These are phyloP conservation scores for Wickerhamia fluorescens DNA, from an alignment of 805 yeast species.

Conservation along the genomic window DNA sequence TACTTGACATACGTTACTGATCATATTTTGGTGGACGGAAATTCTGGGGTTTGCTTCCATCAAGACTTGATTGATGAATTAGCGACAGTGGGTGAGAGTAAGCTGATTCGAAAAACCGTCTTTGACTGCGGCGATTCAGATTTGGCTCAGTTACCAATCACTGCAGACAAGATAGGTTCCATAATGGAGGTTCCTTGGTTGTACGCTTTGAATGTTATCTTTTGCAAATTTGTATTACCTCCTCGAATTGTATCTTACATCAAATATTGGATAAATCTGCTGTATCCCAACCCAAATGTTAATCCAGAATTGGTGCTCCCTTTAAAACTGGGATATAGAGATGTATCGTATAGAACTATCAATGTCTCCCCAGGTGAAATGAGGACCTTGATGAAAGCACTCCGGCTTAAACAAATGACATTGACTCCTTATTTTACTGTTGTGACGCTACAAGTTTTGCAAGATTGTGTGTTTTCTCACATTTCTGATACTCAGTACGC, in stretches of 20 bases:
- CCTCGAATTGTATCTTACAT: neutral
- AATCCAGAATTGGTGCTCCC: no score
- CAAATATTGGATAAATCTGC: neutral
- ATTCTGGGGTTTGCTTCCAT: slow-evolving; percentile 23
- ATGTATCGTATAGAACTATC: no score
- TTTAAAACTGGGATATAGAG: no score
- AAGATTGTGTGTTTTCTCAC: slow-evolving; percentile 10
- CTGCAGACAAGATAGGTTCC: slow-evolving; percentile 1
- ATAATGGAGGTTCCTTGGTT: slow-evolving; percentile 1
- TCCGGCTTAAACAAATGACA: slow-evolving; percentile 10
- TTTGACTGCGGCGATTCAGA: neutral
- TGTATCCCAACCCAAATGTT: neutral
- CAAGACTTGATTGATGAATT: slow-evolving; percentile 13
- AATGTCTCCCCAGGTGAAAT: slow-evolving; percentile 6
- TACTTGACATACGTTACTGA: slow-evolving; percentile 9
- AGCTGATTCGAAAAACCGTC: neutral
- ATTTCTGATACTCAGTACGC: slow-evolving; percentile 2
- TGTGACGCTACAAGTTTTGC: slow-evolving; percentile 10
- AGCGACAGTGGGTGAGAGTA: slow-evolving; percentile 2
- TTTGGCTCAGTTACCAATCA: slow-evolving; percentile 1
- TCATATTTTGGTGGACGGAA: slow-evolving; percentile 24
- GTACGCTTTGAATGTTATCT: neutral
- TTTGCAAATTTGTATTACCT: slow-evolving; percentile 1
- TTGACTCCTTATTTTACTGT: slow-evolving; percentile 14
- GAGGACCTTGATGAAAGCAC: no score